These are phyloP conservation scores for Calonectria montana DNA, from an alignment of 2,329 filamentous ascomycete species.

Conservation along the genomic window DNA sequence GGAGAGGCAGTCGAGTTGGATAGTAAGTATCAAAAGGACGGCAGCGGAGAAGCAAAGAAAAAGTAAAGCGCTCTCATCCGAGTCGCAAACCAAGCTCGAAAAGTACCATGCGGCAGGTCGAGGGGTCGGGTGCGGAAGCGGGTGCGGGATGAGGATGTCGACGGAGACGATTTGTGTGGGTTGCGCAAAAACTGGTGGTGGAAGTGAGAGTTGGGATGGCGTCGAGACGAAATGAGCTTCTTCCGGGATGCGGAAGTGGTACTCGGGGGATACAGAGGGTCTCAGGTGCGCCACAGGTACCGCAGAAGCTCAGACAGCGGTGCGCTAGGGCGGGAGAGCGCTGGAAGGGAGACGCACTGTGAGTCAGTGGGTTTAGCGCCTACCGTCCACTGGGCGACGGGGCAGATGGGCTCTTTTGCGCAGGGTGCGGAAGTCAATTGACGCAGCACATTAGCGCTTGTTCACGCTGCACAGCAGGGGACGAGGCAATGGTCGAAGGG, in stretches of 20 bases:
- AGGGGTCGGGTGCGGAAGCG: constrained; percentile 20
- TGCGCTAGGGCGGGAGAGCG: constrained; percentile 3
- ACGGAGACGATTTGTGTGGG: constrained; percentile 29
- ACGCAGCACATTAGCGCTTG: neutral
- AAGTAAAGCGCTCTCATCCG: constrained; percentile 29
- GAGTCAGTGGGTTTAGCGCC: constrained; percentile 33
- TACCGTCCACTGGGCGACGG: constrained; percentile 22
- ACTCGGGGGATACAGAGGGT: constrained; percentile 34
- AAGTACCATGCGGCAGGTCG: constrained; percentile 38
- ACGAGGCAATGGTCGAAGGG: neutral
- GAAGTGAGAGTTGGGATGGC: constrained; percentile 40
- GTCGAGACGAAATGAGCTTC: constrained; percentile 44
- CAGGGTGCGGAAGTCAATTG: constrained; percentile 24
- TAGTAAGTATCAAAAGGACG: neutral
- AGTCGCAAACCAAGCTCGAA: constrained; percentile 27
- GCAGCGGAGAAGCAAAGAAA: neutral
- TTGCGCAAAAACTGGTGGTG: constrained; percentile 43
- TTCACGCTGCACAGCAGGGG: neutral
- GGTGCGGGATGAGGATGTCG: constrained; percentile 10
- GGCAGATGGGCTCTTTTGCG: constrained; percentile 1
- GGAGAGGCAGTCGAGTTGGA: constrained; percentile 13
- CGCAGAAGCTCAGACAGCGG: constrained; percentile 25
- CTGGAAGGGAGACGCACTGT: constrained; percentile 24
- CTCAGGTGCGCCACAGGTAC: constrained; percentile 28
- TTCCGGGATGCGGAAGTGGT: constrained; percentile 34